A percentile compares a stretch with the other conserved stretches of the same genome.
Evolutionary conservation across 2,329 filamentous ascomycete genomes (phyloP).

Genomic region (Magnaporthales sp.): DNA sequence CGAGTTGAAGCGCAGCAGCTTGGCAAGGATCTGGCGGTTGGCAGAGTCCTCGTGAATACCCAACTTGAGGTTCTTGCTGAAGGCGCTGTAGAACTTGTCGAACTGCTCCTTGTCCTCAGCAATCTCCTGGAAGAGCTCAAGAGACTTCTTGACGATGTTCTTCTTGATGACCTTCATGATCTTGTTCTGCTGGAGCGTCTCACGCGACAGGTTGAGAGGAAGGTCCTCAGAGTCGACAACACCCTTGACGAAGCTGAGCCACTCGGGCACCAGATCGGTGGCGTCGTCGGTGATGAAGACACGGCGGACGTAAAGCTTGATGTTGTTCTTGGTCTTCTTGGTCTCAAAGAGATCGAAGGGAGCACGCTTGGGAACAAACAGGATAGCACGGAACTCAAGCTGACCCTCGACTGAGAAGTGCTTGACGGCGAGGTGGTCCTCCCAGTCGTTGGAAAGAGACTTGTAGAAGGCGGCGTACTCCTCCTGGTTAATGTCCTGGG

Average conservation of each 20-base stretch:
- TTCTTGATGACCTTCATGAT: constrained; percentile 99
- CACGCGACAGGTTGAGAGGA: constrained; percentile 97
- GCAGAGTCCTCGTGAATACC: constrained; percentile 99
- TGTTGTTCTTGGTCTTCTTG: constrained; percentile 99
- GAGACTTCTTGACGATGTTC: constrained; percentile 99
- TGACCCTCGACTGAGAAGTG: constrained; percentile 99
- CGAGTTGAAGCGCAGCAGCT: constrained; percentile 97
- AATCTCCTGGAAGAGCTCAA: constrained; percentile 99
- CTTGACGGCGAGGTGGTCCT: constrained; percentile 99
- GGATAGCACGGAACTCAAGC: constrained; percentile 99
- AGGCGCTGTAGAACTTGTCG: constrained; percentile 99
- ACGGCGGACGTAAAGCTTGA: constrained; percentile 99
- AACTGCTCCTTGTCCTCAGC: constrained; percentile 99
- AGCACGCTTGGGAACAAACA: constrained; percentile 98
- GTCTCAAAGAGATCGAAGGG: constrained; percentile 99
- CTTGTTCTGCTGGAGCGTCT: constrained; percentile 99
- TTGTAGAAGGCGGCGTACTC: constrained; percentile 99
- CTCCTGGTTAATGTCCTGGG: constrained; percentile 86
- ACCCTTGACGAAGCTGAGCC: constrained; percentile 99
- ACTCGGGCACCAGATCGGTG: constrained; percentile 97
- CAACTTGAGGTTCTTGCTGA: constrained; percentile 99
- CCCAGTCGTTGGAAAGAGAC: constrained; percentile 99
- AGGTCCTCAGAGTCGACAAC: constrained; percentile 99
- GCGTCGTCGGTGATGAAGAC: constrained; percentile 99
- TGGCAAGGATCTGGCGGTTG: constrained; percentile 87